phyloP scores from a whole-genome alignment of 306 rosid species.

The Arachis hypogaea region DNA sequence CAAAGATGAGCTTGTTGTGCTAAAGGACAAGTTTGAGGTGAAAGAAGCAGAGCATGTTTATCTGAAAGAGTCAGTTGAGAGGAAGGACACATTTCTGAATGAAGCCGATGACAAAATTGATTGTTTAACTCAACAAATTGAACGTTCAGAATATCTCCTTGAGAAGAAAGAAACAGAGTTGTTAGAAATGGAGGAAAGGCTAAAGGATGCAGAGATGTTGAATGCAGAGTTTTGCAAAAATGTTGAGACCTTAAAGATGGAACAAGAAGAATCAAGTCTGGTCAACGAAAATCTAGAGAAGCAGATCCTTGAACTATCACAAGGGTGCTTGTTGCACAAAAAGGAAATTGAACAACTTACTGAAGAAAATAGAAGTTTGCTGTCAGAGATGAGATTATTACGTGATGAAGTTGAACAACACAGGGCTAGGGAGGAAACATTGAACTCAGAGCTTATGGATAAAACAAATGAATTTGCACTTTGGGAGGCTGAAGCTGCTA shows the following conservation, averaged over 20 bases:
- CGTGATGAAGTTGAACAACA: conserved; percentile 66
- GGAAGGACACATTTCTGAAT: conserved; percentile 52
- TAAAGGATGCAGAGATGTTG: conserved; percentile 55
- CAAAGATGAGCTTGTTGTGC: conserved; percentile 55
- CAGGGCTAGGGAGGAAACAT: conserved; percentile 68
- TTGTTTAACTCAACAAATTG: conserved; percentile 57
- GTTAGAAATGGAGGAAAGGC: conserved; percentile 62
- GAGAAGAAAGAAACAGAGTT: conserved; percentile 61
- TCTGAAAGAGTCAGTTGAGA: conserved; percentile 58
- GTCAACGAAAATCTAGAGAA: conserved; percentile 56
- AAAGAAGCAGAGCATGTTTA: conserved; percentile 60
- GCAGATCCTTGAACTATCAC: conserved; percentile 65
- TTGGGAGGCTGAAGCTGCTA: conserved; percentile 93
- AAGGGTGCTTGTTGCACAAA: conserved; percentile 60
- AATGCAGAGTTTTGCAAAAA: conserved; percentile 59
- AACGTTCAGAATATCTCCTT: conserved; percentile 52
- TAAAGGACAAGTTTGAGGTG: conserved; percentile 54
- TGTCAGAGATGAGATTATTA: conserved; percentile 61
- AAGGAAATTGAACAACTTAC: conserved; percentile 66
- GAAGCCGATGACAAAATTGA: conserved; percentile 55
- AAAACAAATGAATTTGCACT: conserved; percentile 77
- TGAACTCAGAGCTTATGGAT: conserved; percentile 78
- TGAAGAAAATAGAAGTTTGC: conserved; percentile 56
- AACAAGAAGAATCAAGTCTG: conserved; percentile 52
- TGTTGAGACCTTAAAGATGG: conserved; percentile 66